Evolutionary conservation across 73 alveolate genomes (phyloP).

Genomic region (Paramecium pentaurelia): DNA sequence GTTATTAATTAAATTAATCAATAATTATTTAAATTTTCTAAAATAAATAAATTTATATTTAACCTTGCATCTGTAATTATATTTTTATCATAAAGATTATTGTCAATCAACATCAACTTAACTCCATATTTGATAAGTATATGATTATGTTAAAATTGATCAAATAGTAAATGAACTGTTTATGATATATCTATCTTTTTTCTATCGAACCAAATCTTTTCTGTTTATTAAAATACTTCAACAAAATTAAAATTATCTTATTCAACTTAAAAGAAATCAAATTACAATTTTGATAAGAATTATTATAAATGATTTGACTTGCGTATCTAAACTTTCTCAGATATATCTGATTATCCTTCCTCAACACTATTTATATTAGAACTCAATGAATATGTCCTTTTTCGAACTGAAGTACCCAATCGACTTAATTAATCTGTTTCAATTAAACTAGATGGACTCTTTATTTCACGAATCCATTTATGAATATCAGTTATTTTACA

Average conservation of each 20-base stretch:
- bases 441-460: neutral
- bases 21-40: neutral
- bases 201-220: neutral
- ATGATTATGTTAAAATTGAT: neutral
- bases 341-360: neutral
- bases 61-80: neutral
- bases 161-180: neutral
- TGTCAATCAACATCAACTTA: neutral
- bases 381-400: neutral
- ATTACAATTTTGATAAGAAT: neutral
- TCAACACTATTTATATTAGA: neutral
- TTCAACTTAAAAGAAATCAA: neutral
- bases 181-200: neutral
- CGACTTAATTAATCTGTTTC: neutral
- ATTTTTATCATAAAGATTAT: neutral
- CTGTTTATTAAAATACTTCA: neutral
- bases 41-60: neutral
- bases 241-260: neutral
- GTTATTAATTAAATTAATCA: neutral
- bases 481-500: neutral
- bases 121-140: neutral
- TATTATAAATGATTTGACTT: neutral
- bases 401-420: neutral
- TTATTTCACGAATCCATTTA: neutral
- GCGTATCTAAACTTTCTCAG: neutral